Conservation (phyloP, 495 filamentous ascomycete species). For the Cenococcum geophilum region DNA sequence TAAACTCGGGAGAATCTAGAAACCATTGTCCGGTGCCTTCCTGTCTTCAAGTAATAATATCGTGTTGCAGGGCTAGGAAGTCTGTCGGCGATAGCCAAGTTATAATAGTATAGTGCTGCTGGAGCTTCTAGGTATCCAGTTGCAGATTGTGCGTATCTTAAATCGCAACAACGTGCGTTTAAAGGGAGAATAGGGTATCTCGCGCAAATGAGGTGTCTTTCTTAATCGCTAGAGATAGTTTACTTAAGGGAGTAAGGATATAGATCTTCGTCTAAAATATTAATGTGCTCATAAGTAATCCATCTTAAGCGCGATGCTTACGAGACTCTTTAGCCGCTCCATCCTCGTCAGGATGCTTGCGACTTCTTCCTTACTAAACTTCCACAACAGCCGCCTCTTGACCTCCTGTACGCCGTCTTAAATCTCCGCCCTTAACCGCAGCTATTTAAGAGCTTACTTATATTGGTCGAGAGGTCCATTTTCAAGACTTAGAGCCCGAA, state of each 20-base stretch:
- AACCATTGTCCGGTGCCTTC: slow-evolving; percentile 42
- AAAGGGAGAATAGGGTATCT: not conserved
- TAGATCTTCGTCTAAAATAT: not conserved
- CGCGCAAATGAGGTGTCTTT: not conserved
- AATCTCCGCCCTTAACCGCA: not conserved
- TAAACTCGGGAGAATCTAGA: slow-evolving; percentile 35
- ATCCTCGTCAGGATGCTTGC: not conserved
- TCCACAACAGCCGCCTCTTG: slow-evolving; percentile 21
- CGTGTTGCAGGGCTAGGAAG: slow-evolving; percentile 32
- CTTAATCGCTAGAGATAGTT: not conserved
- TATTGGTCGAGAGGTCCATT: slow-evolving; percentile 8
- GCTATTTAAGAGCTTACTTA: not conserved
- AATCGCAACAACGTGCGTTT: not conserved
- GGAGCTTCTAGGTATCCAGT: slow-evolving; percentile 29
- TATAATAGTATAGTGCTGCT: not conserved
- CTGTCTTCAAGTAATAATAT: slow-evolving; percentile 34
- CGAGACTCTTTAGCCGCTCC: slow-evolving; percentile 25
- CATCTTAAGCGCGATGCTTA: slow-evolving; percentile 24
- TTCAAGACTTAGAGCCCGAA: not conserved
- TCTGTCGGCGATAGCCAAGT: slow-evolving; percentile 20
- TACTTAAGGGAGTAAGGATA: not conserved
- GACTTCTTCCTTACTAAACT: slow-evolving; percentile 8
- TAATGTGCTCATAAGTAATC: slow-evolving; percentile 29
- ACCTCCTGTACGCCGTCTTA: slow-evolving; percentile 9
- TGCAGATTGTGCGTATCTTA: not conserved